phyloP scores from a whole-genome alignment of 164 flowering plant species.

The Macadamia integrifolia region DNA sequence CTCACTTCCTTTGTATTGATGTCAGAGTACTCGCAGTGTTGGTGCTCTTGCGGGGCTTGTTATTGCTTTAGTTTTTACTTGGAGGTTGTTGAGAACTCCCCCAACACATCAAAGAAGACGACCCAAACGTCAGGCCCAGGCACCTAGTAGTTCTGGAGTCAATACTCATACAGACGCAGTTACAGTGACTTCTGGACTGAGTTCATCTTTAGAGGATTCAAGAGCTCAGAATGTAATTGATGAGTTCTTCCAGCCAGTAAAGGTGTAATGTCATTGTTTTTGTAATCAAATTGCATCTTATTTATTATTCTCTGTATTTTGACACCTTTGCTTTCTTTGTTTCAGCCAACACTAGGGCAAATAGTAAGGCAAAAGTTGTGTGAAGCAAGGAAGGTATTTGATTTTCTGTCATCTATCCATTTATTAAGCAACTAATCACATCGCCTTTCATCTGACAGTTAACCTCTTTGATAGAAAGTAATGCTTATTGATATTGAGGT shows the following conservation, averaged over 20 bases:
- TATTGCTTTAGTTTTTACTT: constrained; percentile 66
- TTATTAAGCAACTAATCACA: no score
- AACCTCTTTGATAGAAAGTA: not conserved
- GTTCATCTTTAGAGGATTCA: constrained; percentile 44
- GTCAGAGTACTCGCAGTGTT: constrained; percentile 61
- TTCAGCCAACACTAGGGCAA: constrained; percentile 85
- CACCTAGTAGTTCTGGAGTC: constrained; percentile 41
- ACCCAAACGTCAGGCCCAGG: constrained; percentile 49
- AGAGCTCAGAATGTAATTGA: constrained; percentile 65
- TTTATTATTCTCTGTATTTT: constrained; percentile 6
- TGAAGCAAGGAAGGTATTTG: constrained; percentile 81
- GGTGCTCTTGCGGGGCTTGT: constrained; percentile 79
- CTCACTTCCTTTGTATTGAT: constrained; percentile 3
- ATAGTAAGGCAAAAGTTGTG: constrained; percentile 74
- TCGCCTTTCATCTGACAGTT: not conserved
- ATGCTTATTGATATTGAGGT: not conserved
- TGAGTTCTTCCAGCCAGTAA: constrained; percentile 73
- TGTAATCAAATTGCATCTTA: not conserved
- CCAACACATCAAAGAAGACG: constrained; percentile 49
- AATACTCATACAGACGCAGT: constrained; percentile 29
- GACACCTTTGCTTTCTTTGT: constrained; percentile 11
- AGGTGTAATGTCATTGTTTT: constrained; percentile 31
- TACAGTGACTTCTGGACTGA: constrained; percentile 26
- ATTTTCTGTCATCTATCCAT: not conserved
- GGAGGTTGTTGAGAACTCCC: constrained; percentile 73